Conservation (phyloP, 2,329 filamentous ascomycete species). For the Elsinoe necatrix region DNA sequence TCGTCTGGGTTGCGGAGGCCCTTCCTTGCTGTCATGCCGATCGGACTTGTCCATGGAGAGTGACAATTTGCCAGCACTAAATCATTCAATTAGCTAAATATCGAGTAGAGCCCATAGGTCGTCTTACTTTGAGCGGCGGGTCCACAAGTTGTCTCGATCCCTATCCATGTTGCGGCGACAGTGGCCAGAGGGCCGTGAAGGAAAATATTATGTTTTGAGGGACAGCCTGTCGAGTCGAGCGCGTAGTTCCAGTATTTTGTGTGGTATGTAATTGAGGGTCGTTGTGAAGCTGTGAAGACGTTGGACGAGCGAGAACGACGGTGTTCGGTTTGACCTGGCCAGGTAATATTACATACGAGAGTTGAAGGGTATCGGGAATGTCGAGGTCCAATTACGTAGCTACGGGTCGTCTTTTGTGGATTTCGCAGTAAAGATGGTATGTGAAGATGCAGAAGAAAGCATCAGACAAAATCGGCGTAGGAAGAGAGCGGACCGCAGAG, state of each 20-base stretch:
- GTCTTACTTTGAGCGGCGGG: constrained; percentile 71
- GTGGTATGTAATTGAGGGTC: constrained; percentile 27
- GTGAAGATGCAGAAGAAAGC: constrained; percentile 6
- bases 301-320: constrained; percentile 11
- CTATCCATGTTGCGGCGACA: constrained; percentile 19
- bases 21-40: constrained; percentile 41
- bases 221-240: not conserved
- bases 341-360: not conserved
- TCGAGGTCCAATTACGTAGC: not conserved
- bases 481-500: constrained; percentile 15
- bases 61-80: constrained; percentile 79
- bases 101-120: constrained; percentile 12
- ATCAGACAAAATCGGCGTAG: constrained; percentile 7
- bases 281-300: constrained; percentile 8
- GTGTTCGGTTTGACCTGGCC: constrained; percentile 4
- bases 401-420: not conserved
- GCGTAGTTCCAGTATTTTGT: not conserved
- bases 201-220: not conserved
- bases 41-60: constrained; percentile 63
- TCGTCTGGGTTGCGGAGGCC: constrained; percentile 52
- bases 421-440: constrained; percentile 1
- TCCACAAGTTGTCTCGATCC: constrained; percentile 50
- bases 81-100: not conserved
- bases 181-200: constrained; percentile 8
- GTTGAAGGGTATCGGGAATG: not conserved